Evolutionary conservation across 2,329 filamentous ascomycete genomes (phyloP).

Genomic region (Fusarium sp.): DNA sequence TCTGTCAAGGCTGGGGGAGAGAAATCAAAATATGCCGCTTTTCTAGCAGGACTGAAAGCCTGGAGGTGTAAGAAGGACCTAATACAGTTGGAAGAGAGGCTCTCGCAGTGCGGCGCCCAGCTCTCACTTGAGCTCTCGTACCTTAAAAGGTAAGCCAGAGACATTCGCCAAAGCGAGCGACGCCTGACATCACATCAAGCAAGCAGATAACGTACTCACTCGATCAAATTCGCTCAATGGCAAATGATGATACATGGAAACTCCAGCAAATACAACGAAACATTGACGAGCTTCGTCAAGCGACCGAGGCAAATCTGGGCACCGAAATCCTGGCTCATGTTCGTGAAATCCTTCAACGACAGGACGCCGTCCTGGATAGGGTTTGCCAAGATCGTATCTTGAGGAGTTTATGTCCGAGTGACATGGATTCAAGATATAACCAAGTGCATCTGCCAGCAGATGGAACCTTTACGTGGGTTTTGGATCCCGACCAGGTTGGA

Average conservation of each 20-base stretch:
- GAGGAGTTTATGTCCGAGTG: not conserved
- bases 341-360: not conserved
- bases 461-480: not conserved
- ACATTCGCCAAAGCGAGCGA: rapidly evolving
- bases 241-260: rapidly evolving
- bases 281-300: not conserved
- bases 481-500: rapidly evolving
- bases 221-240: rapidly evolving
- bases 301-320: not conserved
- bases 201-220: rapidly evolving
- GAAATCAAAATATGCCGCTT: rapidly evolving
- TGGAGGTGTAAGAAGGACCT: rapidly evolving
- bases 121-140: not conserved
- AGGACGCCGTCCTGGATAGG: not conserved
- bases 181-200: rapidly evolving
- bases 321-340: rapidly evolving
- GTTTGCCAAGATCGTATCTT: not conserved
- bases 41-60: rapidly evolving
- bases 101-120: rapidly evolving
- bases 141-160: not conserved
- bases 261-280: rapidly evolving
- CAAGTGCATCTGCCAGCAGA: not conserved
- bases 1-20: rapidly evolving
- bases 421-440: not conserved
- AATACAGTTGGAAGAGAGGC: rapidly evolving